These are phyloP conservation scores for Nicotiana benthamiana DNA, from an alignment of 257 asterid species.

Conservation along the genomic window DNA sequence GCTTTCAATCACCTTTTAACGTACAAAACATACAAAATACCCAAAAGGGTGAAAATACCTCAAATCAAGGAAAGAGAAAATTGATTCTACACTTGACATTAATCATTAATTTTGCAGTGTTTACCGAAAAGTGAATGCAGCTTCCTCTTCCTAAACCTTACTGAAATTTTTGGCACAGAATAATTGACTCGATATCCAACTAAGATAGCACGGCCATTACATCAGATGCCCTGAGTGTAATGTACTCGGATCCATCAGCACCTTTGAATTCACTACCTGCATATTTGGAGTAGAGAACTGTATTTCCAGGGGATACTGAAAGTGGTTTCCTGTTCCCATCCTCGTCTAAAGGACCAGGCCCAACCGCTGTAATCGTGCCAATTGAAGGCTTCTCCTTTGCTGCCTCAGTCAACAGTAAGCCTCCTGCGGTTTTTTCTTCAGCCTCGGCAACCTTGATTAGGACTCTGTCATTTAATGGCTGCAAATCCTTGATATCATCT, in stretches of 20 bases:
- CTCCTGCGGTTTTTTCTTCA: conserved; percentile 85
- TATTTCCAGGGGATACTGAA: conserved; percentile 59
- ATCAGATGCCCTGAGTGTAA: conserved; percentile 67
- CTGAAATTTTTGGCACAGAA: neutral
- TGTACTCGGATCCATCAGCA: conserved; percentile 60
- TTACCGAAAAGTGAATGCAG: neutral
- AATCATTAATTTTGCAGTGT: conserved; percentile 3
- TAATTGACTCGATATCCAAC: neutral
- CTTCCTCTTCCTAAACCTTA: conserved; percentile 6
- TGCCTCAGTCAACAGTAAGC: conserved; percentile 72
- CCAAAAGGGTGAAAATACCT: neutral
- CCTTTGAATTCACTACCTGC: conserved; percentile 91
- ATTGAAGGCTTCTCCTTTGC: conserved; percentile 90
- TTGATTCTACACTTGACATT: neutral
- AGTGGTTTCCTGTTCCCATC: conserved; percentile 76
- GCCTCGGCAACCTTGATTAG: conserved; percentile 82
- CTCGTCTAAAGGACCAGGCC: conserved; percentile 79
- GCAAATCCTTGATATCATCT: conserved; percentile 78
- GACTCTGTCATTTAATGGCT: conserved; percentile 86
- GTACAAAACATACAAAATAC: neutral
- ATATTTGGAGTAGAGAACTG: conserved; percentile 77
- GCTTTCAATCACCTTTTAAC: neutral
- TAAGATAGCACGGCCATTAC: conserved; percentile 79
- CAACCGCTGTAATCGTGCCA: conserved; percentile 78
- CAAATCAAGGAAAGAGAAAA: neutral